Conservation (phyloP, 805 yeast species). For the Pichia nanzhaoensis region DNA sequence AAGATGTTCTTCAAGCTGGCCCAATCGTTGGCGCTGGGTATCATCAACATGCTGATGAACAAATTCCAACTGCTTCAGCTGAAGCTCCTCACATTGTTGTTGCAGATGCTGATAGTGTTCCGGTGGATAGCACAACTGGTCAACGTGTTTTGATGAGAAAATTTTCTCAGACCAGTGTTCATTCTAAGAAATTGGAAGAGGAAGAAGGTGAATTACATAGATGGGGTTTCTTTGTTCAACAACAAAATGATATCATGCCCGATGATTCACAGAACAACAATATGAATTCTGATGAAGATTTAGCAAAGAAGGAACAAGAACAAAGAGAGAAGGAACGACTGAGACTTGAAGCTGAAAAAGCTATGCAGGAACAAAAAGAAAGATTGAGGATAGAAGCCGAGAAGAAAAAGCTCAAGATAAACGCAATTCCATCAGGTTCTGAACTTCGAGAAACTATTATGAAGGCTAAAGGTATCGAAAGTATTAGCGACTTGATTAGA, state of each 20-base stretch:
- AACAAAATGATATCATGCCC: conserved; percentile 36
- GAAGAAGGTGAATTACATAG: conserved; percentile 92
- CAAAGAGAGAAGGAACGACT: conserved; percentile 9
- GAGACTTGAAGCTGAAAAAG: conserved; percentile 5
- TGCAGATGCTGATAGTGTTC: conserved; percentile 51
- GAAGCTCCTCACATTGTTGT: conserved; percentile 64
- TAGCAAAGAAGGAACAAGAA: neutral
- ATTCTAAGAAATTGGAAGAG: conserved; percentile 72
- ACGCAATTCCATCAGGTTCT: conserved; percentile 45
- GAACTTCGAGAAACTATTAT: conserved; percentile 56
- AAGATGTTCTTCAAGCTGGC: conserved; percentile 45
- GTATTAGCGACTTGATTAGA: conserved; percentile 59
- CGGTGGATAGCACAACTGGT: conserved; percentile 66
- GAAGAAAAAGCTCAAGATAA: conserved; percentile 22
- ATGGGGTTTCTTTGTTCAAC: conserved; percentile 76
- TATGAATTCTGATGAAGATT: neutral
- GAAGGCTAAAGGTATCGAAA: conserved; percentile 67
- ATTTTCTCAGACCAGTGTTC: conserved; percentile 55
- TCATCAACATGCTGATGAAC: conserved; percentile 11
- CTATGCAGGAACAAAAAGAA: conserved; percentile 6
- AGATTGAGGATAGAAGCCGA: conserved; percentile 7
- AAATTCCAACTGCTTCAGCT: conserved; percentile 3
- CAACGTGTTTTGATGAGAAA: conserved; percentile 61
- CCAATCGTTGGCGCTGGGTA: conserved; percentile 43
- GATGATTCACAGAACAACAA: conserved; percentile 14